These are phyloP conservation scores for Jacaranda mimosifolia DNA, from an alignment of 257 asterid genomes.

Conservation along the genomic window DNA sequence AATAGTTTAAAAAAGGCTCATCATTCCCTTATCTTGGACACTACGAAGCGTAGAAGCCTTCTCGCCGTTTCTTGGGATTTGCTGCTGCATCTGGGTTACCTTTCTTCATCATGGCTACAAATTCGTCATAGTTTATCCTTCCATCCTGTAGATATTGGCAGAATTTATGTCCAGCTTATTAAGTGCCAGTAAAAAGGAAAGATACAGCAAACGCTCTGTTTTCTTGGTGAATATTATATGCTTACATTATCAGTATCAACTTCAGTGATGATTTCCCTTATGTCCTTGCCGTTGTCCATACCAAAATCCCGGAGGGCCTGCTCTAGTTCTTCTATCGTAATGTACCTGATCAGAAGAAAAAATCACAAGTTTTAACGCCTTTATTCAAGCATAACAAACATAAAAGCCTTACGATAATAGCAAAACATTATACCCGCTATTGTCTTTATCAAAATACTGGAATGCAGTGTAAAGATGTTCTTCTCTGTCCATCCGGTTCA, in stretches of 20 bases:
- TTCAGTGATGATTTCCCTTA: slow-evolving; percentile 76
- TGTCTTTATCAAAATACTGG: slow-evolving; percentile 68
- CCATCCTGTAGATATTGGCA: slow-evolving; percentile 65
- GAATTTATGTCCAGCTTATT: no score
- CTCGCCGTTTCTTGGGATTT: slow-evolving; percentile 75
- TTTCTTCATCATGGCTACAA: slow-evolving; percentile 90
- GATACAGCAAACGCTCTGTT: no score
- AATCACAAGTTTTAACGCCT: no score
- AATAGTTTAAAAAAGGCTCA: neutral
- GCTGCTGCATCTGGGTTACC: slow-evolving; percentile 73
- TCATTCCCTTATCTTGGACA: slow-evolving; percentile 24
- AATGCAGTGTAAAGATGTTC: slow-evolving; percentile 75
- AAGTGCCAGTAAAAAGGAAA: no score
- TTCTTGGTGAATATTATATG: neutral
- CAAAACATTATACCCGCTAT: slow-evolving; percentile 53
- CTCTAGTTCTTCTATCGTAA: slow-evolving; percentile 82
- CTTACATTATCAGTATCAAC: slow-evolving; percentile 79
- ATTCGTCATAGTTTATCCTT: slow-evolving; percentile 81
- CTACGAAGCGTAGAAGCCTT: slow-evolving; percentile 49
- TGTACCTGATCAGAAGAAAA: slow-evolving; percentile 49
- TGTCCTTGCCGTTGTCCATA: slow-evolving; percentile 70
- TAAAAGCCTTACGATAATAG: neutral
- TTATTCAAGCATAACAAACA: neutral
- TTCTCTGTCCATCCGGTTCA: slow-evolving; percentile 72
- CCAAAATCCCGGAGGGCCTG: slow-evolving; percentile 85